phyloP scores from a whole-genome alignment of 1,284 basidiomycete genomes.

The Leccinum laetum region DNA sequence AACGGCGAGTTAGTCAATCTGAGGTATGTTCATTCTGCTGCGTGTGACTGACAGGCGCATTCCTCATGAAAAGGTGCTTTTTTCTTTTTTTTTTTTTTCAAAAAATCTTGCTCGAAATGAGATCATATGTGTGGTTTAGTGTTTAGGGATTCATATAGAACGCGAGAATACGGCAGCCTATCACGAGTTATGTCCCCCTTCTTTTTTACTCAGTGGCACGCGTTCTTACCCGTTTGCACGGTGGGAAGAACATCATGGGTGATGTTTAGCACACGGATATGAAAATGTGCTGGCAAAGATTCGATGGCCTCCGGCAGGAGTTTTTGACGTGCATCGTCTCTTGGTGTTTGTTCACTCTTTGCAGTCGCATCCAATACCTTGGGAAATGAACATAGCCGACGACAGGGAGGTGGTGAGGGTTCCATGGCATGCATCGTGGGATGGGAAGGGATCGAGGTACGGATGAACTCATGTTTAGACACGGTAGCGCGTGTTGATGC shows the following conservation, averaged over 20 bases:
- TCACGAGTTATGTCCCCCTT: background rate
- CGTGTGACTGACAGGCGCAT: constrained; percentile 12
- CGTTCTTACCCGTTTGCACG: background rate
- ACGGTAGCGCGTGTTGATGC: constrained; percentile 15
- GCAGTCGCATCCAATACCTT: background rate
- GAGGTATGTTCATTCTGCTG: constrained; percentile 1
- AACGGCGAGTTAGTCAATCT: background rate
- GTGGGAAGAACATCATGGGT: background rate
- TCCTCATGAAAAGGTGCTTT: constrained; percentile 5
- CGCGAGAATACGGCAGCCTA: constrained; percentile 12
- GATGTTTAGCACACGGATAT: constrained; percentile 1
- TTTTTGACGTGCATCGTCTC: background rate
- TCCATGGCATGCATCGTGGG: background rate
- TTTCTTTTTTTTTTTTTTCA: constrained; percentile 10
- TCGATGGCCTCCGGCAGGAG: background rate
- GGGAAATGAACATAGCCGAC: constrained; percentile 1
- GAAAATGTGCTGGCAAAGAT: background rate
- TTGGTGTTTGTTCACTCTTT: background rate
- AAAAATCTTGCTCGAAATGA: constrained; percentile 15
- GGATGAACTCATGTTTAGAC: background rate
- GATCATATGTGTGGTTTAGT: constrained; percentile 7
- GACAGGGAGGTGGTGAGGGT: background rate
- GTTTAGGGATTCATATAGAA: constrained; percentile 7
- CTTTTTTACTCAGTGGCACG: background rate
- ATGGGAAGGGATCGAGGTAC: constrained; percentile 1